Evolutionary conservation across 768 basidiomycete species (phyloP).

Genomic region (Amyloporia xantha): DNA sequence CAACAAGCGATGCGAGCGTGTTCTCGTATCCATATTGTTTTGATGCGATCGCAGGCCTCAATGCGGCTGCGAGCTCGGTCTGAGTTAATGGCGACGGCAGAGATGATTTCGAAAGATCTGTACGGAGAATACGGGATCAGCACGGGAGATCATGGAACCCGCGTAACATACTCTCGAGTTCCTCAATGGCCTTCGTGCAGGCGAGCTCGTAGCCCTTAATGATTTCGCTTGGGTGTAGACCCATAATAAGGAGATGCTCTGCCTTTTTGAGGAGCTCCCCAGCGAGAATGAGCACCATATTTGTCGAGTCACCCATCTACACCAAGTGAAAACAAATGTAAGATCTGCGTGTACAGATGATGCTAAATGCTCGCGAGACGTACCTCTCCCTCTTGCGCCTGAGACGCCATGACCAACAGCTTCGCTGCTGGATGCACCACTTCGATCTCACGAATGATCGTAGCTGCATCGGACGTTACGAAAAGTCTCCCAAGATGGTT

Average conservation of each 20-base stretch:
- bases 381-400: slow-evolving; percentile 93
- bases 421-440: slow-evolving; percentile 99
- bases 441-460: slow-evolving; percentile 96
- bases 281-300: slow-evolving; percentile 89
- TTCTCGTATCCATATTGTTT: slow-evolving; percentile 97
- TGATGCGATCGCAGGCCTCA: slow-evolving; percentile 90
- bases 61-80: slow-evolving; percentile 62
- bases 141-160: not conserved
- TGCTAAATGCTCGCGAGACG: too few relatives aligned
- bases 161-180: slow-evolving; percentile 75
- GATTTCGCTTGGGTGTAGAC: slow-evolving; percentile 93
- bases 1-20: slow-evolving; percentile 71
- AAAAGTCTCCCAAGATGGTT: slow-evolving; percentile 95
- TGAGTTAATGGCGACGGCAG: slow-evolving; percentile 69
- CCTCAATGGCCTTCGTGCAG: slow-evolving; percentile 70
- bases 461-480: slow-evolving; percentile 98
- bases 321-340: too few relatives aligned
- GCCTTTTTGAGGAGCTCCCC: slow-evolving; percentile 94
- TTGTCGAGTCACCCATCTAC: slow-evolving; percentile 95
- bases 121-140: not conserved
- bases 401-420: slow-evolving; percentile 97
- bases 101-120: slow-evolving; percentile 65
- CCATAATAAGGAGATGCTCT: slow-evolving; percentile 90
- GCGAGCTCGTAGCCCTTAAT: slow-evolving; percentile 95
- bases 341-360: not conserved